Evolutionary conservation across 164 flowering plant genomes (phyloP).

Genomic region (Litsea cubeba): DNA sequence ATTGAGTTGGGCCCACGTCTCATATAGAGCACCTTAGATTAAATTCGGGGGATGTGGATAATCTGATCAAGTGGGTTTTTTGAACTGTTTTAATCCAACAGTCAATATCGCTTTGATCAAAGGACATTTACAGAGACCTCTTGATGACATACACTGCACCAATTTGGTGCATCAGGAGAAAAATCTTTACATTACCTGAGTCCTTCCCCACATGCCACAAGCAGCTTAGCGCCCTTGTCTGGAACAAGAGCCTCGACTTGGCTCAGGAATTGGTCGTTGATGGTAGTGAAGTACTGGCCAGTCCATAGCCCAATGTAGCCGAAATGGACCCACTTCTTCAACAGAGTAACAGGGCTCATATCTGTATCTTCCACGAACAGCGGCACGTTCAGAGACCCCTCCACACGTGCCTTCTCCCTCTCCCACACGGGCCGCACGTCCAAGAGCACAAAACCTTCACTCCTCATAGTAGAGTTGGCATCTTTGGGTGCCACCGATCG

Average conservation of each 20-base stretch:
- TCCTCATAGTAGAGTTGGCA: constrained; percentile 36
- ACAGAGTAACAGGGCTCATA: constrained; percentile 49
- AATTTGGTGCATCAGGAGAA: too few relatives aligned
- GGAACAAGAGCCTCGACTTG: constrained; percentile 55
- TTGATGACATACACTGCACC: too few relatives aligned
- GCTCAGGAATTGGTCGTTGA: constrained; percentile 48
- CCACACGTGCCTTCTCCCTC: constrained; percentile 73
- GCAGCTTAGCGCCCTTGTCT: constrained; percentile 60
- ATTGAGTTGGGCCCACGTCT: too few relatives aligned
- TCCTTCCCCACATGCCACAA: constrained; percentile 93
- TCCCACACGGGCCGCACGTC: constrained; percentile 91
- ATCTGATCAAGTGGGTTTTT: too few relatives aligned
- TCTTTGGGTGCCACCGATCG: constrained; percentile 47
- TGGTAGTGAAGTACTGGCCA: constrained; percentile 69
- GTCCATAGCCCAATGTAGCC: constrained; percentile 96
- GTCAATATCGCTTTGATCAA: too few relatives aligned
- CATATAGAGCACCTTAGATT: too few relatives aligned
- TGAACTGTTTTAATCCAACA: too few relatives aligned
- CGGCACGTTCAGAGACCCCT: constrained; percentile 79
- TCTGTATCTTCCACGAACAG: constrained; percentile 71
- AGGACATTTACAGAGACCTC: too few relatives aligned
- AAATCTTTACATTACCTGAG: constrained; percentile 41
- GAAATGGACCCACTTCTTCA: constrained; percentile 94
- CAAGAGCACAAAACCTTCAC: constrained; percentile 53
- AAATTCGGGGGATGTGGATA: too few relatives aligned